Evolutionary conservation across 2,329 filamentous ascomycete species (phyloP).

Genomic region (Phoma sp.): DNA sequence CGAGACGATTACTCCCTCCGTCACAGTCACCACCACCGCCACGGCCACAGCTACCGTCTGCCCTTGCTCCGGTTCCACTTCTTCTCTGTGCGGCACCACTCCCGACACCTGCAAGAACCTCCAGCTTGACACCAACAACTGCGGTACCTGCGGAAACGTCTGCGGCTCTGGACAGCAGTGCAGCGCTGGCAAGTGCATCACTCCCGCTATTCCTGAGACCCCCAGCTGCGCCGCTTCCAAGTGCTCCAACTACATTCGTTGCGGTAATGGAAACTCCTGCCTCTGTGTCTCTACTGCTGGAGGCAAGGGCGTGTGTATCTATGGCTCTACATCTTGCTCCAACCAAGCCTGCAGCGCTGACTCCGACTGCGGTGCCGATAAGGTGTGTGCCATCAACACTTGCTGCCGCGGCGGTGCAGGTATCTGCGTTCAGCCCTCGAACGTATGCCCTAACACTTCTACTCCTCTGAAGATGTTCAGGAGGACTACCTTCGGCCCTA

Average conservation of each 20-base stretch:
- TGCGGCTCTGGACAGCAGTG: conserved; percentile 4
- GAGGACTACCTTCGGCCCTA: neutral
- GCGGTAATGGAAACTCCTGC: neutral
- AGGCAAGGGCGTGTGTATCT: neutral
- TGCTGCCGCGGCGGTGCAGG: conserved; percentile 3
- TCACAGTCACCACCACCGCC: conserved; percentile 12
- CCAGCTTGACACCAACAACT: conserved; percentile 15
- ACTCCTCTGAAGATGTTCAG: conserved; percentile 9
- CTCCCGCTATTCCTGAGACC: neutral
- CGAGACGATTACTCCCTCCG: conserved; percentile 12
- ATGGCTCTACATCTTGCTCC: neutral
- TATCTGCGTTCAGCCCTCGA: conserved; percentile 8
- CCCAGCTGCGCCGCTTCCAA: neutral
- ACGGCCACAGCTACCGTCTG: conserved; percentile 15
- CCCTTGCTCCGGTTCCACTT: conserved; percentile 10
- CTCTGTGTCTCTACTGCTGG: neutral
- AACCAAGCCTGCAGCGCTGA: neutral
- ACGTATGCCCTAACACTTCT: neutral
- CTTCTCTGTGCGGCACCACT: conserved; percentile 8
- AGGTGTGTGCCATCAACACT: conserved; percentile 8
- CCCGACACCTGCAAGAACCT: conserved; percentile 17
- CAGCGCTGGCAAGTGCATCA: conserved; percentile 2
- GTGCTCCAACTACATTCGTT: no score
- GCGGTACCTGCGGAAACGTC: conserved; percentile 17
- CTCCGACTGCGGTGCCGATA: neutral